Evolutionary conservation across 2,329 filamentous ascomycete species (phyloP), one percentile per base, ranked within the genome.

Genomic region (Pseudopithomyces chartarum): DNA sequence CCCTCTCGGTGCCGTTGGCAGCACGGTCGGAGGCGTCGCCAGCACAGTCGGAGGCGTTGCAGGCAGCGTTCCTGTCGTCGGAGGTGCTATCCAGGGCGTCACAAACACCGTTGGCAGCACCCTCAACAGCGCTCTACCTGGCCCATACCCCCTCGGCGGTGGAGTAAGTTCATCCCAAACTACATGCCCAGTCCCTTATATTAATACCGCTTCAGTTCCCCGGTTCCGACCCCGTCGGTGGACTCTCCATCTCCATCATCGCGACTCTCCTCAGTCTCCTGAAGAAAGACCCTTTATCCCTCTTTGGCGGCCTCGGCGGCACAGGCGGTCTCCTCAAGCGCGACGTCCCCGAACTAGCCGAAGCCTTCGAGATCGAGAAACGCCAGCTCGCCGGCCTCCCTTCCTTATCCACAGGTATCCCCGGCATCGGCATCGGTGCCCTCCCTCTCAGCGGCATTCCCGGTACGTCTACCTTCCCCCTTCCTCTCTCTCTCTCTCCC

Each of bases 241-340:
- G 56, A n/a, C 52, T 66, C 45, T 59, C 59, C 20, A 55, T 64
- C 32, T 36, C 55, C 26, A 45, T 64, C 46, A 59, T 66, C 39
- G 56, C 61, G 8, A 59, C 54, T 38, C 55, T 66, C 2, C 60
- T 64, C 38, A 52, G 49, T 39, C 54, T 66, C 19, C 38, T 64
- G 42, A 66, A 62, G 53, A 61, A 62, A 34, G 61, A 64, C 26
- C 63, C 61, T 13, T 15, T 61, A 10, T 58, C 61, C 12, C 60
- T 66, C 20, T 60, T 63, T 43, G 56, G 56, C 10, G 53, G 58
- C 5, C 43, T 52, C 0, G 55, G 56, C 42, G 40, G 45, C 4
- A 26, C 51, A 22, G 11, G 19, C 29, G 34, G 22, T n/a, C 56
- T 64, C 22, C 20, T 63, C n/a, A 58, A 57, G 36, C 62, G 58